Percentiles rank a stretch among this genome's conserved stretches.
These are phyloP conservation scores for Mollisia scopiformis DNA, from an alignment of 2,329 filamentous ascomycete species.

Conservation along the genomic window DNA sequence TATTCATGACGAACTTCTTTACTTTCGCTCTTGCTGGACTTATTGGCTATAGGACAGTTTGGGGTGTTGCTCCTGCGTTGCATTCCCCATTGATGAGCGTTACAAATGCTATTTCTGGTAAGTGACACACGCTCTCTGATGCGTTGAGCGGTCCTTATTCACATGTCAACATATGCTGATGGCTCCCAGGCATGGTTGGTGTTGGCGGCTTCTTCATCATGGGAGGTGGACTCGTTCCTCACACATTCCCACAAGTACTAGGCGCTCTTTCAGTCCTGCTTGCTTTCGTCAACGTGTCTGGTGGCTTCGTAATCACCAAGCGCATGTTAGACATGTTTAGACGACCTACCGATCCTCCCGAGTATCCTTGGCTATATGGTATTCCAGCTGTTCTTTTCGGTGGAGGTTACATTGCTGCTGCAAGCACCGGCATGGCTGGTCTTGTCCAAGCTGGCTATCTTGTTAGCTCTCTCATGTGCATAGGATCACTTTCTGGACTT, in stretches of 20 bases:
- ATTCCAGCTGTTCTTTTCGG: slow-evolving; percentile 78
- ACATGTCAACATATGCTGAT: slow-evolving; percentile 23
- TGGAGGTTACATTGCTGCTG: slow-evolving; percentile 79
- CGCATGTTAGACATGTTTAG: slow-evolving; percentile 94
- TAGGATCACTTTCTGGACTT: slow-evolving; percentile 79
- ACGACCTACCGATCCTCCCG: slow-evolving; percentile 80
- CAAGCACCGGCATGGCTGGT: slow-evolving; percentile 79
- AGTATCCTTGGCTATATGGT: slow-evolving; percentile 87
- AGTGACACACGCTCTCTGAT: not conserved
- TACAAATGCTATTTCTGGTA: slow-evolving; percentile 87
- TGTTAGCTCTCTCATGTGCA: slow-evolving; percentile 82
- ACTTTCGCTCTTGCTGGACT: slow-evolving; percentile 83
- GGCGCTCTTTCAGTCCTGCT: slow-evolving; percentile 81
- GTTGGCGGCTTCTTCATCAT: slow-evolving; percentile 88
- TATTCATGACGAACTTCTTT: slow-evolving; percentile 89
- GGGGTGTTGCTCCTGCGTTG: slow-evolving; percentile 81
- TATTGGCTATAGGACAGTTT: slow-evolving; percentile 86
- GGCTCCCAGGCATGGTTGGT: slow-evolving; percentile 72
- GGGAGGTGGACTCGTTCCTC: slow-evolving; percentile 77
- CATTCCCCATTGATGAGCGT: slow-evolving; percentile 92
- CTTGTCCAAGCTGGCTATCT: slow-evolving; percentile 88
- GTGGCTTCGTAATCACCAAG: slow-evolving; percentile 90
- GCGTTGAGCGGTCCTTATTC: not conserved
- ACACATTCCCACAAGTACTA: slow-evolving; percentile 77
- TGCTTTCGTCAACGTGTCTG: slow-evolving; percentile 86